These are phyloP conservation scores for Alternaria brassicicola DNA, from an alignment of 2,329 filamentous ascomycete species.

Conservation along the genomic window DNA sequence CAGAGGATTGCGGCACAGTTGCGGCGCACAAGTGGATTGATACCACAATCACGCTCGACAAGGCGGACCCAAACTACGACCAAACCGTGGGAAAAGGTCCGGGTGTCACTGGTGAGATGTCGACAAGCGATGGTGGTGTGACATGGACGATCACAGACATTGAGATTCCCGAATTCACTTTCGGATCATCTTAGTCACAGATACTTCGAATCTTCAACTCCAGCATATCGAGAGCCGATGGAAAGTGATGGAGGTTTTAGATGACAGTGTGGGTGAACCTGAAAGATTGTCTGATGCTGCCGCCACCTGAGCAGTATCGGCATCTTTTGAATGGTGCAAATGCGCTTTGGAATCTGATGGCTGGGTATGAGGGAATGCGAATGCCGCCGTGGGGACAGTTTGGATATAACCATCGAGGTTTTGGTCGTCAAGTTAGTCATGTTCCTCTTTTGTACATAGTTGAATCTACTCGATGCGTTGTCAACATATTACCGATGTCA, in stretches of 20 bases:
- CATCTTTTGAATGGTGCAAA: background rate
- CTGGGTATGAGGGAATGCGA: background rate
- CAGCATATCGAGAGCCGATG: no score
- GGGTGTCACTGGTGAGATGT: constrained; percentile 52
- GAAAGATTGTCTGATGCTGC: background rate
- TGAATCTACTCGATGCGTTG: background rate
- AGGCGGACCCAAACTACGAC: constrained; percentile 49
- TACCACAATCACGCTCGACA: constrained; percentile 47
- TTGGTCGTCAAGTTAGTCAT: background rate
- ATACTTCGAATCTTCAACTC: background rate
- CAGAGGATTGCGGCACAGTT: constrained; percentile 50
- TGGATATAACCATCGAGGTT: background rate
- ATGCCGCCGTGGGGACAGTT: background rate
- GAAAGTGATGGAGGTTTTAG: no score
- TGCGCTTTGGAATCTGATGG: background rate
- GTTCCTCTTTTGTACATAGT: no score
- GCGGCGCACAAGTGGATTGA: constrained; percentile 51
- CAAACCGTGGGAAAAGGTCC: constrained; percentile 47
- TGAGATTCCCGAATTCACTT: constrained; percentile 28
- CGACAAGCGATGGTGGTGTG: constrained; percentile 51
- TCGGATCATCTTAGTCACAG: constrained; percentile 10
- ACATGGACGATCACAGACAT: constrained; percentile 54
- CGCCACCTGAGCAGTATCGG: background rate
- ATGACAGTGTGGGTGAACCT: no score
- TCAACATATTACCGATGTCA: background rate